Evolutionary conservation across 495 filamentous ascomycete species (phyloP).

Genomic region (Lineolata rhizophorae): DNA sequence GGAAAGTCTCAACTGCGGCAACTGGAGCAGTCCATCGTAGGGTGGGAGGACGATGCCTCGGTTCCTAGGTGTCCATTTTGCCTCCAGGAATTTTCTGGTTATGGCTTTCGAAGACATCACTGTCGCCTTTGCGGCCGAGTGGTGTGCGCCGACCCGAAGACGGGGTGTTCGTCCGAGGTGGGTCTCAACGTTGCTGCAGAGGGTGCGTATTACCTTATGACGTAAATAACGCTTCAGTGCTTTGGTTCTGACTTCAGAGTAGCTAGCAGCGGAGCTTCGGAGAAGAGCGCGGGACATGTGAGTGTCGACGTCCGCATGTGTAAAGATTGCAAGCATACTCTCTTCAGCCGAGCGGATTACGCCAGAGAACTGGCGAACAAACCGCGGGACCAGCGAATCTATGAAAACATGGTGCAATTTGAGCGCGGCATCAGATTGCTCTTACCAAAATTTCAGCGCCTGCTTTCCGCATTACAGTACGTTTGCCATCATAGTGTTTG

Average conservation of each 20-base stretch:
- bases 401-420: constrained; percentile 75
- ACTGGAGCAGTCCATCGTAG: constrained; percentile 77
- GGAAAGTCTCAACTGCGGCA: constrained; percentile 45
- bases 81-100: constrained; percentile 77
- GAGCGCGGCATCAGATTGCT: constrained; percentile 70
- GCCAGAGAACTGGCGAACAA: constrained; percentile 40
- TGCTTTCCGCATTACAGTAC: constrained; percentile 45
- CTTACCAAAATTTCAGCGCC: constrained; percentile 68
- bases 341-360: constrained; percentile 76
- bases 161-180: constrained; percentile 67
- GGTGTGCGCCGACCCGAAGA: constrained; percentile 69
- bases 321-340: constrained; percentile 61
- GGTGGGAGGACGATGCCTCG: constrained; percentile 78
- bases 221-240: constrained; percentile 25
- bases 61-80: constrained; percentile 79
- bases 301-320: constrained; percentile 77
- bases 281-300: constrained; percentile 37
- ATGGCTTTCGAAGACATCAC: constrained; percentile 80
- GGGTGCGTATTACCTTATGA: no score
- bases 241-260: no score
- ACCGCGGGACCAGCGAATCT: constrained; percentile 58
- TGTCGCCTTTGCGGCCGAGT: constrained; percentile 84
- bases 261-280: constrained; percentile 28
- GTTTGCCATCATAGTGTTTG: constrained; percentile 14
- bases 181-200: constrained; percentile 51